Base-by-base conservation (phyloP, 2,329 filamentous ascomycete species). In the Emmonsiellopsis sp. region DNA sequence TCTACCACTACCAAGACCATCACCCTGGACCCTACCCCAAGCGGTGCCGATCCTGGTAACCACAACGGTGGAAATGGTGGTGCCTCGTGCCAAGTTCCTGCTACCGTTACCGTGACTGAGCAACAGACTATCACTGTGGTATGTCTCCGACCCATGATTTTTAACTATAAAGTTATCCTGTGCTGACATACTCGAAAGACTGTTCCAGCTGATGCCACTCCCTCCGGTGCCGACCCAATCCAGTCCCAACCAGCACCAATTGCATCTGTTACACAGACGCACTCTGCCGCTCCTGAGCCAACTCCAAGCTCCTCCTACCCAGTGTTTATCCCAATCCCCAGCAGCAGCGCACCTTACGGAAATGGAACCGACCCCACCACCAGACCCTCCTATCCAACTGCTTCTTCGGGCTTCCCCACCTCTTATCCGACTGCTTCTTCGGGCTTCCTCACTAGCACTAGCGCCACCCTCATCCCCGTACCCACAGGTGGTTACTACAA, bases 121-220 rank as follows among this genome's bases (percentile, higher is more conserved):
- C 65, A 62, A 11, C 60, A 65, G 49, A 68, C 67, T 42, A 65
- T 70, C 55, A 69, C 65, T 56, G 64, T 65, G 57, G 50, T 52
- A 52, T 39, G 50, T 34, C 13, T n/a, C n/a, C 31, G 17, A 8
- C 14, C 33, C 32, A 11, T 6, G n/a, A 5, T 21, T 9, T 6
- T 46, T 33, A 40, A 46, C 36, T n/a, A 31, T 13, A 36, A 14
- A 9, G n/a, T 32, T 27, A 42, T 49, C n/a, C 14, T 27, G 21
- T 27, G 21, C 47, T 53, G 17, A 53, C 52, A 40, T 27, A 31
- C 2, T 43, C 31, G 8, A 31, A 31, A 53, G 52, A 50, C 52
- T 11, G 32, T 34, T 34, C 10, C 33, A n/a, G 2, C 47, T 49
- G 27, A 14, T 11, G 21, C 44, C 14, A 49, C 44, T 27, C 27